A percentile compares a stretch with the other conserved stretches of the same genome.
Conservation (phyloP, 768 basidiomycete genomes). For the Heimioporus sp. region DNA sequence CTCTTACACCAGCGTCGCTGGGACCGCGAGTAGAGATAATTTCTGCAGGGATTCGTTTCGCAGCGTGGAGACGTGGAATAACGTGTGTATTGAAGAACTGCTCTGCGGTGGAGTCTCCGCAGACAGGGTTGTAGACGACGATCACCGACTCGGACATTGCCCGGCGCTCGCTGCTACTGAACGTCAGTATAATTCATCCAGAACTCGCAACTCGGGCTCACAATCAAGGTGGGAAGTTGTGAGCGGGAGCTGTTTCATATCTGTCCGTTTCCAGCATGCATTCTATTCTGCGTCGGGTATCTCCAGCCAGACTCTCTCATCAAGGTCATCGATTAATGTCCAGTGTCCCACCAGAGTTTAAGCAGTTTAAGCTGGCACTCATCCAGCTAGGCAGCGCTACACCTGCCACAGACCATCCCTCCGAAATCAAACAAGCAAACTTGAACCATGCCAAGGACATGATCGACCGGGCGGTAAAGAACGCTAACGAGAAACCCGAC, state of each 20-base stretch:
- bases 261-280: slow-evolving; percentile 9
- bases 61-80: slow-evolving; percentile 53
- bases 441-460: slow-evolving; percentile 79
- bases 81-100: slow-evolving; percentile 59
- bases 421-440: slow-evolving; percentile 66
- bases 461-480: slow-evolving; percentile 66
- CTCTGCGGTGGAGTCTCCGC: slow-evolving; percentile 57
- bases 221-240: neutral
- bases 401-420: slow-evolving; percentile 25
- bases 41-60: slow-evolving; percentile 32
- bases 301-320: neutral
- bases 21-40: slow-evolving; percentile 49
- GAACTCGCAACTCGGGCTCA: slow-evolving; percentile 1
- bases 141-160: slow-evolving; percentile 45
- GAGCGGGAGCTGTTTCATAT: neutral
- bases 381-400: slow-evolving; percentile 80
- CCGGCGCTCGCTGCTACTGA: too few relatives aligned
- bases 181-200: neutral
- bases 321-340: slow-evolving; percentile 22
- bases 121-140: slow-evolving; percentile 74
- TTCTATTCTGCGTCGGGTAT: slow-evolving; percentile 11
- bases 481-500: slow-evolving; percentile 53
- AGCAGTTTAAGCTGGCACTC: slow-evolving; percentile 81
- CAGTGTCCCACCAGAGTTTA: slow-evolving; percentile 42
- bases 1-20: slow-evolving; percentile 53